Percentiles rank a stretch among this genome's conserved stretches.
Evolutionary conservation across 2,329 filamentous ascomycete species (phyloP).

Genomic region (Akanthomyces dipterigenus): DNA sequence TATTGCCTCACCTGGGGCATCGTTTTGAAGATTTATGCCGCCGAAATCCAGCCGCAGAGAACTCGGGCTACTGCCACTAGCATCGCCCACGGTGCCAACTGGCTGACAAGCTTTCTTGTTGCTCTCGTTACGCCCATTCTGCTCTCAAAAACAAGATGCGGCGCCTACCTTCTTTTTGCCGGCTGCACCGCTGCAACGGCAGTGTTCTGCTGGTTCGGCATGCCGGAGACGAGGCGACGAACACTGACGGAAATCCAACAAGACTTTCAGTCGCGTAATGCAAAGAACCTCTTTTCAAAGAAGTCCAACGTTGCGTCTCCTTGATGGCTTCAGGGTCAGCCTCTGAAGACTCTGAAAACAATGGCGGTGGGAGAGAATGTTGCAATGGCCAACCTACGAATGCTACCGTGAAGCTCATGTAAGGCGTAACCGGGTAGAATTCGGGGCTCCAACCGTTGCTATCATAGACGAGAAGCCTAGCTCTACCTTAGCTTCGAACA

Average conservation of each 20-base stretch:
- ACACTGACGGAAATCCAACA: conserved; percentile 32
- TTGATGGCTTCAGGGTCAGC: too few relatives aligned
- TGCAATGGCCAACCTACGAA: too few relatives aligned
- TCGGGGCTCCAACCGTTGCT: too few relatives aligned
- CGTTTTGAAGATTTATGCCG: conserved; percentile 44
- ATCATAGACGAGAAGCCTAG: too few relatives aligned
- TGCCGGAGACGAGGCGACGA: conserved; percentile 37
- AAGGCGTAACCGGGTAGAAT: too few relatives aligned
- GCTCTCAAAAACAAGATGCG: conserved; percentile 31
- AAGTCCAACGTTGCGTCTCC: too few relatives aligned
- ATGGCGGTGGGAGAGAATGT: too few relatives aligned
- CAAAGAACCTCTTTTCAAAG: not conserved
- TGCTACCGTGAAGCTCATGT: too few relatives aligned
- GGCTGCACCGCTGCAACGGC: conserved; percentile 31
- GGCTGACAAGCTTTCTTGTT: conserved; percentile 40
- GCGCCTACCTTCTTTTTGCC: conserved; percentile 40
- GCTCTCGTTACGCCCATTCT: conserved; percentile 38
- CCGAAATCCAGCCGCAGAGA: conserved; percentile 49
- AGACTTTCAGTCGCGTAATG: not conserved
- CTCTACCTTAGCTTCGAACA: too few relatives aligned
- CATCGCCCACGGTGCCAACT: conserved; percentile 28
- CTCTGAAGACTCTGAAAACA: too few relatives aligned
- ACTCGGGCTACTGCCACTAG: conserved; percentile 35
- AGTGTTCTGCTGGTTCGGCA: conserved; percentile 29
- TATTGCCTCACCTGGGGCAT: conserved; percentile 47